These are phyloP conservation scores for Nemophila menziesii DNA, from an alignment of 257 asterid genomes.

Conservation along the genomic window DNA sequence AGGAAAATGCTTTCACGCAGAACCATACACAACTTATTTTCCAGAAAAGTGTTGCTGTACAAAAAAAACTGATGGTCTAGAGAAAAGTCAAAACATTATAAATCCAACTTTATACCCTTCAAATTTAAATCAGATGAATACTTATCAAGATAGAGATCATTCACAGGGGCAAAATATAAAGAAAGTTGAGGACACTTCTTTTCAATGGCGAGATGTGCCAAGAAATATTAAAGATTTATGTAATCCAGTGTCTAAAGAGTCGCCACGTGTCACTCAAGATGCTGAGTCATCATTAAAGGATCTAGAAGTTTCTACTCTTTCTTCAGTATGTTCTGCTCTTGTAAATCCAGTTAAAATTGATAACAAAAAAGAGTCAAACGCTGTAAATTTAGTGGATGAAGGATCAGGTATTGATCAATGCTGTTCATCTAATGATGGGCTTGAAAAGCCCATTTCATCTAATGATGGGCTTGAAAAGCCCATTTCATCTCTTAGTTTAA, in stretches of 20 bases:
- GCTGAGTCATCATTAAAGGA: slow-evolving; percentile 25
- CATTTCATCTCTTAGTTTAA: slow-evolving; percentile 24
- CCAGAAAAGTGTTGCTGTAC: slow-evolving; percentile 19
- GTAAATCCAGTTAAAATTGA: slow-evolving; percentile 24
- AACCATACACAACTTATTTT: slow-evolving; percentile 14
- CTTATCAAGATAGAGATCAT: slow-evolving; percentile 12
- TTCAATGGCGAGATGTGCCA: slow-evolving; percentile 51
- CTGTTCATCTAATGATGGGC: slow-evolving; percentile 38
- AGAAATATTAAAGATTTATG: slow-evolving; percentile 18
- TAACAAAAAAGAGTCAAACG: slow-evolving; percentile 28
- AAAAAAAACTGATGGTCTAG: too few relatives aligned
- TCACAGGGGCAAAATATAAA: slow-evolving; percentile 12
- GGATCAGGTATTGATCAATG: slow-evolving; percentile 39
- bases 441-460: slow-evolving; percentile 29
- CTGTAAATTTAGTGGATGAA: slow-evolving; percentile 33
- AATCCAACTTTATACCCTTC: slow-evolving; percentile 16
- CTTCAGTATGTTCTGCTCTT: slow-evolving; percentile 49
- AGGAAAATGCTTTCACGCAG: slow-evolving; percentile 24
- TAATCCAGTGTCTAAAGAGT: slow-evolving; percentile 19
- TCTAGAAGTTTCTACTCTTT: slow-evolving; percentile 31
- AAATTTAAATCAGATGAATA: slow-evolving; percentile 15
- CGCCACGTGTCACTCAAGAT: slow-evolving; percentile 17
- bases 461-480: slow-evolving; percentile 21
- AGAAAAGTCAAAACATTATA: too few relatives aligned
- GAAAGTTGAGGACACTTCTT: slow-evolving; percentile 26